Evolutionary conservation across 805 yeast genomes (phyloP), one percentile per base, ranked within the genome.

Genomic region (Tetrapisispora arboricola): DNA sequence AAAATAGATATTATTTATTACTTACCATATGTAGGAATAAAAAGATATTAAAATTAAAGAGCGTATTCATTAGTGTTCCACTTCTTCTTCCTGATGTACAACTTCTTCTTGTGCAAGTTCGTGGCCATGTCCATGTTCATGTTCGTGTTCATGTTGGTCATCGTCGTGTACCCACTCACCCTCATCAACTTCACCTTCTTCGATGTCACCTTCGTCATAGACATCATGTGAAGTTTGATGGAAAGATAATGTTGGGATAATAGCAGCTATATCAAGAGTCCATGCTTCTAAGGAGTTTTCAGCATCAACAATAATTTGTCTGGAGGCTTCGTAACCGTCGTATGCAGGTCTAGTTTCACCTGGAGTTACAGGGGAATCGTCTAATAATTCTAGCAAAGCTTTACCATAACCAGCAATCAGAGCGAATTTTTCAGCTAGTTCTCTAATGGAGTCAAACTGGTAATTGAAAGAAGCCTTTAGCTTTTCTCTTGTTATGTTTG

Each of bases 301-400:
- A 53, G 94, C 92, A 66, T 90, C 97, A 63, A 87, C 83, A 60
- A 92, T 87, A 70, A 92, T 86, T 74, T 92, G 97, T 75, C 87
- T 88, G 48, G 96, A 84, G 45, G 96, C 95, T 65, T 90, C 96
- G 66, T 87, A 90, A 53, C 97, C 97, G 61, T 92, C 97, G 68
- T 92, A 90, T 46, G 95, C 90, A 38, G 95, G 90, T 74, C 97
- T 86, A 51, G 95, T 81, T 75, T 90, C 97, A 73, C 98, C 98
- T 49, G 98, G 98, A 53, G 96, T 90, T 50, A 92, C 96, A 49
- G 97, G 95, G 51, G 92, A 70, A 68, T 90, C 97, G 65, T 90
- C 97, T 64, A 90, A 76, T 61, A 90, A 78, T 74, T 92, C 97
- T 61, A 92, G 75, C 52, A 90, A 71, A 34, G 96, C 96, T 75